Evolutionary conservation across 2,329 filamentous ascomycete species (phyloP), one percentile per base, ranked within the genome.

Genomic region (Monascus ruber): DNA sequence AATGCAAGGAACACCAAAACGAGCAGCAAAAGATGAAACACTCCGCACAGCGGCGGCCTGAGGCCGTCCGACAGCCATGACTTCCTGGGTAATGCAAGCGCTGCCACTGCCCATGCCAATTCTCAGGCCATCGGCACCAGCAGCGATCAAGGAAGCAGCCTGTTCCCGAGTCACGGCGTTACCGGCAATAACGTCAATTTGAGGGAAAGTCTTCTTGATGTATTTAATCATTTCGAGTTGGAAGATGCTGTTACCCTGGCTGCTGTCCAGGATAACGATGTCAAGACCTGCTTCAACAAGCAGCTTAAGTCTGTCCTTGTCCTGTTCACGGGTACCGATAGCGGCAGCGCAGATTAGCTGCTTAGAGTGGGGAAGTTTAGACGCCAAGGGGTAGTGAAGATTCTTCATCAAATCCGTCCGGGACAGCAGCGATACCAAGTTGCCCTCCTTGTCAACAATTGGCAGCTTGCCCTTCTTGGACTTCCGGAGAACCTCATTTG

Each of bases 381-480:
- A 96, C 35, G 91, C 88, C 45, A 95, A 76, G 29, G 91, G 91
- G 69, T 93, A 98, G 70, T 96, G 81, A 46, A 94, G 77, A 72
- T 98, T 98, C 77, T 98, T 98, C 73, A 88, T 95, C 68, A 98
- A 71, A 68, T 98, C 91, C 54, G 88, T 94, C 54, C 91, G 80
- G 47, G 85, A 88, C 61, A 95, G 82, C 72, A 94, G 83, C 50
- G 91, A 94, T 46, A 94, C 79, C 36, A 94, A 76, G 70, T 94
- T 93, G 59, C 81, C 81, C 37, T 80, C 69, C 57, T 78, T 72
- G 66, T 95, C 88, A 36, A 94, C 81, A 45, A 94, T 94, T 45
- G 88, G 88, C 43, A 95, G 79, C 73, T 95, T 95, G 68, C 91
- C 91, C 76, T 98, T 98, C 78, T 94, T 95, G 45, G 89, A 96